Evolutionary conservation across 78 protist species (phyloP).

Genomic region (slime mould (Dictyostelium discoideum)): dicty_2.7 NC_007090.3:5034501-5035000

Average conservation of each 20-base stretch:
- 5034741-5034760: slow-evolving; percentile 88
- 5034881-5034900: slow-evolving; percentile 95
- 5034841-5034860: slow-evolving; percentile 71
- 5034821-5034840: slow-evolving; percentile 73
- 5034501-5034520: neutral
- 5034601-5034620: slow-evolving; percentile 41
- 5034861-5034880: slow-evolving; percentile 49
- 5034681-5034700: slow-evolving; percentile 64
- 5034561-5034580: slow-evolving; percentile 71
- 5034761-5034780: slow-evolving; percentile 89
- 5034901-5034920: slow-evolving; percentile 85
- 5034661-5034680: slow-evolving; percentile 95
- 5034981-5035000: slow-evolving; percentile 81
- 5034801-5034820: slow-evolving; percentile 94
- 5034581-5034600: neutral
- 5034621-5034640: slow-evolving; percentile 34
- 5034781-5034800: slow-evolving; percentile 95
- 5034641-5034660: slow-evolving; percentile 88
- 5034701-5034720: neutral
- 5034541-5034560: neutral
- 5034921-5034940: slow-evolving; percentile 88
- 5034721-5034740: slow-evolving; percentile 87
- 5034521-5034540: neutral
- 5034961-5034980: slow-evolving; percentile 82
- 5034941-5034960: slow-evolving; percentile 48